A percentile compares a stretch with the other conserved stretches of the same genome.
Evolutionary conservation across 1,139 yeast genomes (phyloP).

Genomic region (Suhomyces atakaporum): DNA sequence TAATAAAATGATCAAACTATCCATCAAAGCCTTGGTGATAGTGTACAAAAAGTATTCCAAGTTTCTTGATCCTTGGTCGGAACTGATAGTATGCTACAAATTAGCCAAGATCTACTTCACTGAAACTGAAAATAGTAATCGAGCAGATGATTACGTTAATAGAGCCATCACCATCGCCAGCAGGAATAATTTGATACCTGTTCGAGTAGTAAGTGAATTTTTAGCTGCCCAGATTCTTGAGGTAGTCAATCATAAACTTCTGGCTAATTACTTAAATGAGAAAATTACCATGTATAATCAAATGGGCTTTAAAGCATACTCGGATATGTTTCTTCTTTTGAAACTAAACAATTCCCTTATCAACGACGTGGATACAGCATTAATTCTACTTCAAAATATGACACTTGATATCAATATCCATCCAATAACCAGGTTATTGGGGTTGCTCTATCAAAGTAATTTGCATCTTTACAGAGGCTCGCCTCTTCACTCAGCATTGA

Average conservation of each 20-base stretch:
- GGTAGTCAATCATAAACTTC: constrained; percentile 23
- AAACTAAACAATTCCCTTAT: constrained; percentile 31
- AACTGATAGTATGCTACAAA: constrained; percentile 34
- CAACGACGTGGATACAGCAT: constrained; percentile 26
- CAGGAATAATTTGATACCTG: constrained; percentile 24
- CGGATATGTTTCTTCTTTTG: constrained; percentile 28
- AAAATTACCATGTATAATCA: constrained; percentile 23
- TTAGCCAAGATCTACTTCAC: constrained; percentile 37
- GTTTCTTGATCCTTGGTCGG: constrained; percentile 30
- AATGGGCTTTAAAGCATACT: constrained; percentile 16
- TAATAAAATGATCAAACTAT: constrained; percentile 36
- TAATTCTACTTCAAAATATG: constrained; percentile 27
- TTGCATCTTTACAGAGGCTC: constrained; percentile 33
- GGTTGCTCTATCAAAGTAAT: constrained; percentile 25
- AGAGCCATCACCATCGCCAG: constrained; percentile 39
- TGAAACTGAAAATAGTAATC: constrained; percentile 42
- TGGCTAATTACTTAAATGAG: constrained; percentile 31
- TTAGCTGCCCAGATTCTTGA: constrained; percentile 37
- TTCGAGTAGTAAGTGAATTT: constrained; percentile 33
- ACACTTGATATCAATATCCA: constrained; percentile 17
- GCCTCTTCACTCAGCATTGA: constrained; percentile 19
- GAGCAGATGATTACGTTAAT: constrained; percentile 43
- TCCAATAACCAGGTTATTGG: constrained; percentile 20
- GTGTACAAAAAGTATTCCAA: constrained; percentile 29
- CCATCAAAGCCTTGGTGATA: constrained; percentile 41